A percentile compares a stretch with the other conserved stretches of the same genome.
phyloP scores from a whole-genome alignment of 2,329 filamentous ascomycete genomes.

The Penicillium palitans region DNA sequence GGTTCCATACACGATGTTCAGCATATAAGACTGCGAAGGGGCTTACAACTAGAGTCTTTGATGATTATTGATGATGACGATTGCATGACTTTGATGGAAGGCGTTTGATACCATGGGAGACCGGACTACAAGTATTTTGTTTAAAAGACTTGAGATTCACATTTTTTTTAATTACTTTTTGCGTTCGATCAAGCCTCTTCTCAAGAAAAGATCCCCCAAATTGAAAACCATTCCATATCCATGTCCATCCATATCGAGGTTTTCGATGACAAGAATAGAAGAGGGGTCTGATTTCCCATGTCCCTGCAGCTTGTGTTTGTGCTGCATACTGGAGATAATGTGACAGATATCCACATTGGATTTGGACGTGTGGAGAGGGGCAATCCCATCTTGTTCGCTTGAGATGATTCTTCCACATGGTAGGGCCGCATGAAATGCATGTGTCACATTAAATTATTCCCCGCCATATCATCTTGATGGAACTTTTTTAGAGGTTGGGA shows the following conservation, averaged over 20 bases:
- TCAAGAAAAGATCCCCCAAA: not conserved
- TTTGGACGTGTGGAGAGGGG: not conserved
- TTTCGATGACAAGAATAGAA: not conserved
- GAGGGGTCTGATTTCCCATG: not conserved
- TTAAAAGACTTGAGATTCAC: conserved; percentile 7
- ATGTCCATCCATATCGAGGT: not conserved
- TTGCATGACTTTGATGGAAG: conserved; percentile 4
- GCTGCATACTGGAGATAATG: not conserved
- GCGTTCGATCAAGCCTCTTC: not conserved
- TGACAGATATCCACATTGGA: not conserved
- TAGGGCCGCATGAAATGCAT: not conserved
- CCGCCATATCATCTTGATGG: conserved; percentile 19
- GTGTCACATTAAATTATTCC: conserved; percentile 13
- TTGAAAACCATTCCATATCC: not conserved
- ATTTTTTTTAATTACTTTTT: not conserved
- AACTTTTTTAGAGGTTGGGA: conserved; percentile 7
- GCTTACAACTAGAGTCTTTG: not conserved
- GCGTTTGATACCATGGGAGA: conserved; percentile 6
- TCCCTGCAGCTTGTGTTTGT: not conserved
- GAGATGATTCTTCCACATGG: conserved; percentile 1
- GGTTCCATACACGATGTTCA: not conserved
- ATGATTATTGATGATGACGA: conserved; percentile 15
- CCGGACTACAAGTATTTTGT: not conserved
- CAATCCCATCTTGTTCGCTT: not conserved
- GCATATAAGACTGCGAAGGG: not conserved